Percentiles rank a stretch among this genome's conserved stretches.
Conservation (phyloP, 768 basidiomycete genomes). For the Macrolepiota albuminosa region DNA sequence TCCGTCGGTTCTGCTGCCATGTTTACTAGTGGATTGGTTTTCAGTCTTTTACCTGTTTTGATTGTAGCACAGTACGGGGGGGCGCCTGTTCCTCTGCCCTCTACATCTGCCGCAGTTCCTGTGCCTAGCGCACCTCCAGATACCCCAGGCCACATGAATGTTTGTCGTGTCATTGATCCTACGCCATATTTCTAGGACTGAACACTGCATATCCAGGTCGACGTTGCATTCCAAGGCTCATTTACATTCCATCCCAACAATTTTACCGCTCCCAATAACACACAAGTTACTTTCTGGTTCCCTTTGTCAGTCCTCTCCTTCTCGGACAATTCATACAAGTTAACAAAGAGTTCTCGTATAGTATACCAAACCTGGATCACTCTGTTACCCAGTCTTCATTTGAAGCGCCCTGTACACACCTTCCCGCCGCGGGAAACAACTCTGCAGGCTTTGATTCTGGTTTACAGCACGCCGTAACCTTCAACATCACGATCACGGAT, state of each 20-base stretch:
- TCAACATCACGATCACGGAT: slow-evolving; percentile 45
- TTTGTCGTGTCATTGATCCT: slow-evolving; percentile 13
- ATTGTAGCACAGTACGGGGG: slow-evolving; percentile 34
- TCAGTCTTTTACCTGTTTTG: slow-evolving; percentile 27
- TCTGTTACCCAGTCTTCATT: slow-evolving; percentile 58
- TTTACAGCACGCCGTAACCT: slow-evolving; percentile 30
- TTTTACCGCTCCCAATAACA: slow-evolving; percentile 43
- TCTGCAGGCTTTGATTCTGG: slow-evolving; percentile 54
- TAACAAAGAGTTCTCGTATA: slow-evolving; percentile 19
- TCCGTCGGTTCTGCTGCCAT: slow-evolving; percentile 9
- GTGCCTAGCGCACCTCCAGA: slow-evolving; percentile 36
- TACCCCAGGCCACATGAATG: slow-evolving; percentile 31
- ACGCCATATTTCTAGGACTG: neutral
- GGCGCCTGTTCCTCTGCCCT: slow-evolving; percentile 14
- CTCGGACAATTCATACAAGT: neutral
- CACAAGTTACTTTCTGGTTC: slow-evolving; percentile 51
- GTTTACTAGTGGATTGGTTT: slow-evolving; percentile 22
- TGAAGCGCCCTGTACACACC: slow-evolving; percentile 44
- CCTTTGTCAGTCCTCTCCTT: slow-evolving; percentile 30
- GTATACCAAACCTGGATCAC: slow-evolving; percentile 33
- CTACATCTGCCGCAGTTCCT: slow-evolving; percentile 22
- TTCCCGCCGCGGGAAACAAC: slow-evolving; percentile 31
- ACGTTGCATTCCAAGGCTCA: slow-evolving; percentile 34
- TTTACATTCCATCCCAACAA: slow-evolving; percentile 42
- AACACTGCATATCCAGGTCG: slow-evolving; percentile 27